These are phyloP conservation scores for Stephania yunnanensis DNA, from an alignment of 164 flowering plant species.

Conservation along the genomic window DNA sequence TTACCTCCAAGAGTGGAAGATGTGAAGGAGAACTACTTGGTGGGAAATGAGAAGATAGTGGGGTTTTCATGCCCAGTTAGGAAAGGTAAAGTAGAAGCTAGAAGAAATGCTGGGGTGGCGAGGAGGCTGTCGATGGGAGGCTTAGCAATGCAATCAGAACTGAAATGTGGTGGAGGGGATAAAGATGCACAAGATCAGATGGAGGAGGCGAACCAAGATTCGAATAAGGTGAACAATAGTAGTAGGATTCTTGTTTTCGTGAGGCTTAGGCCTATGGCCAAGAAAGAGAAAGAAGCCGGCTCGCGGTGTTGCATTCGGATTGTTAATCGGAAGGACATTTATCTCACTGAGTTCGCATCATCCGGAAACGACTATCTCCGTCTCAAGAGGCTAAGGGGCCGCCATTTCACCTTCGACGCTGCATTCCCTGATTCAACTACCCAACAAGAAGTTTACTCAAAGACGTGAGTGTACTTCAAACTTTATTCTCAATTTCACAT, in stretches of 20 bases:
- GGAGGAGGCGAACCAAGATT: conserved; percentile 25
- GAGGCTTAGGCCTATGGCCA: conserved; percentile 84
- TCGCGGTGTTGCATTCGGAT: conserved; percentile 66
- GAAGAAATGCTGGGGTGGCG: conserved; percentile 20
- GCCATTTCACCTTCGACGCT: conserved; percentile 85
- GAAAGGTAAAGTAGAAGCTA: conserved; percentile 12
- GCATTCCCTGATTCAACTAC: conserved; percentile 70
- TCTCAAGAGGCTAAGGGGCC: conserved; percentile 75
- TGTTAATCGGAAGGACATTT: conserved; percentile 60
- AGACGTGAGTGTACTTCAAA: conserved; percentile 51
- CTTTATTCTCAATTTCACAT: not conserved
- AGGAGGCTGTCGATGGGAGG: conserved; percentile 66
- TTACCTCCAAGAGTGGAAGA: conserved; percentile 23
- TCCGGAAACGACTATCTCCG: conserved; percentile 79
- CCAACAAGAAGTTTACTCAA: conserved; percentile 76
- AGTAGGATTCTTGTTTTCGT: conserved; percentile 84
- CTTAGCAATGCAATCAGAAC: conserved; percentile 26
- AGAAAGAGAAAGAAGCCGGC: conserved; percentile 82
- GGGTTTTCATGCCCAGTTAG: conserved; percentile 46
- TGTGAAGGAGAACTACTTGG: conserved; percentile 54
- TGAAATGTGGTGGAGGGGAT: conserved; percentile 9
- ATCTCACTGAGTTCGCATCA: conserved; percentile 64
- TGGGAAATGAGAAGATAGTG: conserved; percentile 30
- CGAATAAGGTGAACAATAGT: conserved; percentile 12
- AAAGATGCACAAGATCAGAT: conserved; percentile 23